These are phyloP conservation scores for Scenedesmus sp. DNA, from an alignment of 163 green algal genomes.

Conservation along the genomic window DNA sequence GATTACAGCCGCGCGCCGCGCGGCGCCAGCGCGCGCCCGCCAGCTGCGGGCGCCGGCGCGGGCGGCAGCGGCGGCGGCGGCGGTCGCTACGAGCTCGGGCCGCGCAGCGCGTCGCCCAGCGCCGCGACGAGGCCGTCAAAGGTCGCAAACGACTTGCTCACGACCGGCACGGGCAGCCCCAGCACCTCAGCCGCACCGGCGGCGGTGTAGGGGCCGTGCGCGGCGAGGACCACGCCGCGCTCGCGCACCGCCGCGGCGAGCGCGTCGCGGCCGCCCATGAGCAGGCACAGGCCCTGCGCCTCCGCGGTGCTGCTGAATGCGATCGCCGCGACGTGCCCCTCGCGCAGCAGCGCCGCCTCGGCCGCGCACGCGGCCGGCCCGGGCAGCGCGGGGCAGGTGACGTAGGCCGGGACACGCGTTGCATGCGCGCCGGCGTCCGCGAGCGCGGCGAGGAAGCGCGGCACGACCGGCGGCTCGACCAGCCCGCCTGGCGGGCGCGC, in stretches of 20 bases:
- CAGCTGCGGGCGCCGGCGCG: too few species aligned
- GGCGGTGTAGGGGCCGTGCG: constrained; percentile 74
- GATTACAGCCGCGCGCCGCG: too few species aligned
- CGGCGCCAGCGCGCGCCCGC: too few species aligned
- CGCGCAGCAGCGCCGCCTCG: constrained; percentile 60
- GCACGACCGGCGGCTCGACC: constrained; percentile 69
- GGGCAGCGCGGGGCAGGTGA: constrained; percentile 53
- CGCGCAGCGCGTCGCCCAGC: constrained; percentile 38
- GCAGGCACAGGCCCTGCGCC: constrained; percentile 61
- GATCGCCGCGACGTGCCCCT: constrained; percentile 61
- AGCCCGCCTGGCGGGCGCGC: constrained; percentile 54
- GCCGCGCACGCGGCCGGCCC: constrained; percentile 34
- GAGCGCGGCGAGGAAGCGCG: constrained; percentile 68
- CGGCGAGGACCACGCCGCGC: constrained; percentile 59
- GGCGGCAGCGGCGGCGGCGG: too few species aligned
- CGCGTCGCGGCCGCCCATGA: constrained; percentile 48
- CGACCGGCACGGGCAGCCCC: constrained; percentile 51
- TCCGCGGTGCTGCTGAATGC: constrained; percentile 74
- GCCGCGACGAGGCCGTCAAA: constrained; percentile 64
- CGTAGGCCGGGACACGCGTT: constrained; percentile 62
- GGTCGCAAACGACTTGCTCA: constrained; percentile 53
- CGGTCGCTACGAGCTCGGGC: too few species aligned
- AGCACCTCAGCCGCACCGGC: constrained; percentile 51
- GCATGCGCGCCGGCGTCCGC: constrained; percentile 54
- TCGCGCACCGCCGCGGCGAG: constrained; percentile 25